Evolutionary conservation across 73 alveolate genomes (phyloP).

Genomic region (Diophrys sp.): DNA sequence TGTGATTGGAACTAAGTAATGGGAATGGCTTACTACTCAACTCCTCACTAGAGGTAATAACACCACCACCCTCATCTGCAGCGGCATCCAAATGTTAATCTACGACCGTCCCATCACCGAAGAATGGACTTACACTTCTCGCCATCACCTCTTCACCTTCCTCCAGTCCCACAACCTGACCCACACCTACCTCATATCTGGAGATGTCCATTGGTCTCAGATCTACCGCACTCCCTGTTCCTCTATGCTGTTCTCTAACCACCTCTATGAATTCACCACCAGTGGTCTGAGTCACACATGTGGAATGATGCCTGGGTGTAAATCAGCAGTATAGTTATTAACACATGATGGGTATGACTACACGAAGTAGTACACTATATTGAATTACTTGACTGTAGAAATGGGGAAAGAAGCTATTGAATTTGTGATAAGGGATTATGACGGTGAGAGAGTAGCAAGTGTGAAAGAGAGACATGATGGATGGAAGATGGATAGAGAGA

Average conservation of each 20-base stretch:
- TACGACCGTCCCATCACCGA: not conserved
- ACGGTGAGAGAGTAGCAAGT: too few species aligned
- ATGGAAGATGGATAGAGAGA: too few species aligned
- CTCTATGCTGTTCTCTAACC: slow-evolving; percentile 25
- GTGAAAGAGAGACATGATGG: too few species aligned
- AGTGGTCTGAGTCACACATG: slow-evolving; percentile 67
- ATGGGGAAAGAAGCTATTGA: too few species aligned
- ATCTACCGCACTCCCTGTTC: slow-evolving; percentile 53
- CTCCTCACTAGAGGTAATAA: slow-evolving; percentile 24
- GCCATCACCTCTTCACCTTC: not conserved
- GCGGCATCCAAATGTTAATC: slow-evolving; percentile 39
- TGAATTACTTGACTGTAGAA: not conserved
- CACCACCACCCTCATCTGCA: slow-evolving; percentile 45
- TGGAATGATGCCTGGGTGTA: not conserved
- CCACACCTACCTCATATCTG: slow-evolving; percentile 52
- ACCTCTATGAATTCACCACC: slow-evolving; percentile 66
- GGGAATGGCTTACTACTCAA: slow-evolving; percentile 70
- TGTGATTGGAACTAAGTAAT: slow-evolving; percentile 57
- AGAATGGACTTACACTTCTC: not conserved
- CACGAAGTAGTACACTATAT: not conserved
- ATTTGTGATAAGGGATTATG: too few species aligned
- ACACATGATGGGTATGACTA: not conserved
- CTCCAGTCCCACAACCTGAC: not conserved
- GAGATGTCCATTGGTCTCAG: slow-evolving; percentile 81
- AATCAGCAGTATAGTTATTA: too few species aligned